Conservation (phyloP, 2,329 filamentous ascomycete species). For the Rhynchosporium graminicola region DNA sequence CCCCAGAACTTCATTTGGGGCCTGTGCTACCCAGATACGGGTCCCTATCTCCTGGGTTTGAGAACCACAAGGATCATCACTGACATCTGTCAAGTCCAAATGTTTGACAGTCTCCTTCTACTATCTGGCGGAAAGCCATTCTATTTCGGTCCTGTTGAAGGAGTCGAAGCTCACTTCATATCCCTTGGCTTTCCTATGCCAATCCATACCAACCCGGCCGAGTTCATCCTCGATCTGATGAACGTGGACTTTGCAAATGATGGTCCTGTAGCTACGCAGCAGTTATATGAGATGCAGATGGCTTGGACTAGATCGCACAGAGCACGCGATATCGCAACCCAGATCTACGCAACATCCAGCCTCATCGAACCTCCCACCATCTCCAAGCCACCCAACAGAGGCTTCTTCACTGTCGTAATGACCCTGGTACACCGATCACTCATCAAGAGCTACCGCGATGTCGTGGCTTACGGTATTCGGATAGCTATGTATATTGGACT, state of each 20-base stretch:
- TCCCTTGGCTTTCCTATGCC: constrained; percentile 63
- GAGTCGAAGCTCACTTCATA: constrained; percentile 64
- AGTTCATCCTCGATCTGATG: constrained; percentile 76
- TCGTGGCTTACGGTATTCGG: constrained; percentile 81
- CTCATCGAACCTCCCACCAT: constrained; percentile 22
- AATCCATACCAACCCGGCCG: constrained; percentile 73
- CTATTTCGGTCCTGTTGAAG: constrained; percentile 67
- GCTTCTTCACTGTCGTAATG: constrained; percentile 49
- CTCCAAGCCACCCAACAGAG: constrained; percentile 36
- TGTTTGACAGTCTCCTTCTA: constrained; percentile 78
- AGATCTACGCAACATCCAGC: constrained; percentile 30
- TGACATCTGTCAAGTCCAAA: constrained; percentile 48
- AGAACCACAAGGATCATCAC: not conserved
- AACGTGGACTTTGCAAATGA: constrained; percentile 72
- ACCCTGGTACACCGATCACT: constrained; percentile 76
- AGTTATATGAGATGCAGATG: constrained; percentile 54
- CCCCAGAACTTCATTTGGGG: not conserved
- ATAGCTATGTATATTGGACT: constrained; percentile 79
- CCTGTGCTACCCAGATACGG: no score
- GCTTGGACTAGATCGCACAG: constrained; percentile 56
- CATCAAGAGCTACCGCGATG: constrained; percentile 81
- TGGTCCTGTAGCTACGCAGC: constrained; percentile 47
- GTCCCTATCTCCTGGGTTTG: no score
- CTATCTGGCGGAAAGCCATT: constrained; percentile 70
- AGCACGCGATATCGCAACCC: constrained; percentile 40